A percentile compares a stretch with the other conserved stretches of the same genome.
Evolutionary conservation across 2,329 filamentous ascomycete genomes (phyloP).

Genomic region (Cladosporium oxysporum): DNA sequence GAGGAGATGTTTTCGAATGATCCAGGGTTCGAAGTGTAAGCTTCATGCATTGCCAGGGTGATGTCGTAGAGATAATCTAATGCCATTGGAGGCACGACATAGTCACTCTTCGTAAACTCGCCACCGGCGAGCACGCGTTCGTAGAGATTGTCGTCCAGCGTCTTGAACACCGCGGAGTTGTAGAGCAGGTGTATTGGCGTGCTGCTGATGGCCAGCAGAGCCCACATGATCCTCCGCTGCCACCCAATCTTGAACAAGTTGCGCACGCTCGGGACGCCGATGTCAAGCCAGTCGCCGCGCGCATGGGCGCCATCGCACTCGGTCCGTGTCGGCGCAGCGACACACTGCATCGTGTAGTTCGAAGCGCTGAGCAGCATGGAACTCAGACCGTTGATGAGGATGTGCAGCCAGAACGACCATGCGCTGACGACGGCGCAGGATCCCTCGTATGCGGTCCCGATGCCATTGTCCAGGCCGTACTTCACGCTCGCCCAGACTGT

Average conservation of each 20-base stretch:
- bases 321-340: constrained; percentile 51
- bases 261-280: constrained; percentile 47
- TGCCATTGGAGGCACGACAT: neutral
- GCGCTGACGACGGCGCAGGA: constrained; percentile 26
- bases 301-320: constrained; percentile 54
- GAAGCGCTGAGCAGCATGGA: constrained; percentile 50
- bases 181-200: constrained; percentile 42
- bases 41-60: neutral
- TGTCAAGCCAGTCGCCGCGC: constrained; percentile 44
- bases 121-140: neutral
- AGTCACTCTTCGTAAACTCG: neutral
- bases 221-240: constrained; percentile 30
- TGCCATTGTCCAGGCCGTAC: constrained; percentile 12
- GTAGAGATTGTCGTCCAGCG: constrained; percentile 10
- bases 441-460: constrained; percentile 27
- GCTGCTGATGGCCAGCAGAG: constrained; percentile 35
- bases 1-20: neutral
- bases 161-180: constrained; percentile 36
- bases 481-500: neutral
- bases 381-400: constrained; percentile 52
- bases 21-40: neutral
- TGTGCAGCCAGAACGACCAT: constrained; percentile 37
- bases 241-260: constrained; percentile 38
- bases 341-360: constrained; percentile 56
- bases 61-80: neutral